phyloP scores from a whole-genome alignment of 2,329 filamentous ascomycete genomes.

The Colletotrichum melonis region DNA sequence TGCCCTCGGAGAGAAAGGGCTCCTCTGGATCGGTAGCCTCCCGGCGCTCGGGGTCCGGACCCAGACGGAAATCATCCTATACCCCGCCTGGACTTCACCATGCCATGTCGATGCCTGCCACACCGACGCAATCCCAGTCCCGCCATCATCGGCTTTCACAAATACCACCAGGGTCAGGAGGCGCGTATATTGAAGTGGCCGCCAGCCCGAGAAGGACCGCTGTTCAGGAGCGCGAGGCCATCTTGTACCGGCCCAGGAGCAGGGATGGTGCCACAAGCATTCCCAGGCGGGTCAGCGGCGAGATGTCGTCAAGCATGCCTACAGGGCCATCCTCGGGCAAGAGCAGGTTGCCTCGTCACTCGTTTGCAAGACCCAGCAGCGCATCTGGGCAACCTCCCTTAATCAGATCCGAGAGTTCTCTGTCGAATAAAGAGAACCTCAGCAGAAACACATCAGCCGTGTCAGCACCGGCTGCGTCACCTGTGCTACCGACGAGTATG shows the following conservation, averaged over 20 bases:
- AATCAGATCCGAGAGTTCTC: slow-evolving; percentile 51
- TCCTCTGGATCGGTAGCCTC: slow-evolving; percentile 42
- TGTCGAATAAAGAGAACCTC: slow-evolving; percentile 53
- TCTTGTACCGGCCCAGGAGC: slow-evolving; percentile 55
- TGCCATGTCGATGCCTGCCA: slow-evolving; percentile 61
- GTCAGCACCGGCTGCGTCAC: slow-evolving; percentile 32
- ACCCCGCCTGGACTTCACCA: slow-evolving; percentile 65
- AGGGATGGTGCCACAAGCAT: slow-evolving; percentile 54
- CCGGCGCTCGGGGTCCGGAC: slow-evolving; percentile 52
- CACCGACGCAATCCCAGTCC: slow-evolving; percentile 58
- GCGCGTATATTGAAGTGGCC: slow-evolving; percentile 65
- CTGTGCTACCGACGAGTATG: slow-evolving; percentile 25
- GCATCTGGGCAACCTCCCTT: slow-evolving; percentile 40
- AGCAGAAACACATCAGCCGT: slow-evolving; percentile 35
- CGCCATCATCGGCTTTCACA: slow-evolving; percentile 44
- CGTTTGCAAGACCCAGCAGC: slow-evolving; percentile 39
- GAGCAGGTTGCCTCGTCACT: slow-evolving; percentile 54
- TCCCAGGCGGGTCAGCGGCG: slow-evolving; percentile 56
- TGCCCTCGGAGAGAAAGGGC: slow-evolving; percentile 44
- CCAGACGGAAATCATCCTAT: slow-evolving; percentile 63
- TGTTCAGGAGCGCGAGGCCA: slow-evolving; percentile 53
- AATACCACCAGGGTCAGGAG: slow-evolving; percentile 45
- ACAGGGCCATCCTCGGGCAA: slow-evolving; percentile 40
- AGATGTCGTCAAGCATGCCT: slow-evolving; percentile 39
- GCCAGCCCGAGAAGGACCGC: slow-evolving; percentile 55